Percentiles rank a stretch among this genome's conserved stretches.
phyloP scores from a whole-genome alignment of 2,329 filamentous ascomycete genomes.

The Raffaelea ambrosiae region DNA sequence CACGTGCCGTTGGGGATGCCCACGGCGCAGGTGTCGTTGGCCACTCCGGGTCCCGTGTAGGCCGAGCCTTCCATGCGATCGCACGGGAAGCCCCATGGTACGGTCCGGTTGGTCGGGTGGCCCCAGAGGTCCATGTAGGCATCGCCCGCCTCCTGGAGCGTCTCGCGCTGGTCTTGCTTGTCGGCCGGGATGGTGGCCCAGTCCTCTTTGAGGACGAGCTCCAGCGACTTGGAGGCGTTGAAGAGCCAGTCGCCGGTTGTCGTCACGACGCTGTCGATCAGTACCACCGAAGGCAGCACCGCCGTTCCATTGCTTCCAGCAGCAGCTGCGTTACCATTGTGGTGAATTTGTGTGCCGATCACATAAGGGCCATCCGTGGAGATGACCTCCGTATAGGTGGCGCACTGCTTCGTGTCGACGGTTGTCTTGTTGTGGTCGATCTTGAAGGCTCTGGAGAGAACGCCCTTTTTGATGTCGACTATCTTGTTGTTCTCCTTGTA shows the following conservation, averaged over 20 bases:
- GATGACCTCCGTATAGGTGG: conserved; percentile 34
- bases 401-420: conserved; percentile 23
- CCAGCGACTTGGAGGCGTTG: conserved; percentile 22
- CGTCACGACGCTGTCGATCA: conserved; percentile 22
- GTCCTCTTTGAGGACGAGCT: conserved; percentile 19
- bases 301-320: conserved; percentile 9
- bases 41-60: conserved; percentile 11
- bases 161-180: conserved; percentile 16
- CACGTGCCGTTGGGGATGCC: conserved; percentile 15
- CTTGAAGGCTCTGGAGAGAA: conserved; percentile 20
- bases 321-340: conserved; percentile 1
- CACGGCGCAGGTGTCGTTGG: conserved; percentile 14
- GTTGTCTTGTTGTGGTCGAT: conserved; percentile 25
- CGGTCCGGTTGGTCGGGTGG: conserved; percentile 15
- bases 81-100: conserved; percentile 27
- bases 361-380: conserved; percentile 18
- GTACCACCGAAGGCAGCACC: not conserved
- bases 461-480: conserved; percentile 6
- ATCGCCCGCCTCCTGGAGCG: conserved; percentile 19
- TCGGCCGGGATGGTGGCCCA: conserved; percentile 18
- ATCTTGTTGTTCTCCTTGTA: no score
- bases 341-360: conserved; percentile 12
- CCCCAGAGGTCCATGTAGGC: conserved; percentile 26
- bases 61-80: conserved; percentile 18
- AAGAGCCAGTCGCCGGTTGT: conserved; percentile 24